Evolutionary conservation across 257 asterid genomes (phyloP).

Genomic region (Cinchona pubescens): DNA sequence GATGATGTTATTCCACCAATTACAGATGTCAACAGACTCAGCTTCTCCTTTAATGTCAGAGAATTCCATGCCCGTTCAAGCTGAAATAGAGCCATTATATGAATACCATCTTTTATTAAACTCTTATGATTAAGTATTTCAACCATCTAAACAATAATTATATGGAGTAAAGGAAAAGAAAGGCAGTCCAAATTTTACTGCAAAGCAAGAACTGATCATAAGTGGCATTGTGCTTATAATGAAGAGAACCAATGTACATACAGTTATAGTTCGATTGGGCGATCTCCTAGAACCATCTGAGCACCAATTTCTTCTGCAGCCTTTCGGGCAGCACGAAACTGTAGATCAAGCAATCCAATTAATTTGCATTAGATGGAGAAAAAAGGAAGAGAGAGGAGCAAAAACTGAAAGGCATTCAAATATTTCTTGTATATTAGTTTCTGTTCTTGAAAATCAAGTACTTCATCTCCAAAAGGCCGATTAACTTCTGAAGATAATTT

Average conservation of each 20-base stretch:
- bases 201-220: neutral
- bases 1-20: constrained; percentile 62
- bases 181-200: neutral
- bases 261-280: constrained; percentile 93
- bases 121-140: neutral
- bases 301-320: constrained; percentile 86
- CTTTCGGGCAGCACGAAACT: constrained; percentile 93
- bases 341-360: constrained; percentile 18
- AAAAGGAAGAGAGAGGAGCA: neutral
- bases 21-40: constrained; percentile 53
- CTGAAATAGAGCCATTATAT: constrained; percentile 34
- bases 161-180: neutral
- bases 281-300: constrained; percentile 85
- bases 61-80: constrained; percentile 92
- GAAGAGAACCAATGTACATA: constrained; percentile 26
- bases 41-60: constrained; percentile 70
- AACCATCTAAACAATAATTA: neutral
- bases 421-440: neutral
- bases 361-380: neutral
- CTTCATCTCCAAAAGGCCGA: constrained; percentile 91
- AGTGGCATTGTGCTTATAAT: neutral
- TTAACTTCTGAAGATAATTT: constrained; percentile 68
- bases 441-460: constrained; percentile 13
- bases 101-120: neutral
- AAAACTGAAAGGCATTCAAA: neutral